Base-by-base conservation (phyloP, 371 early-diverging fungal species). In the Mucor sp. region DNA sequence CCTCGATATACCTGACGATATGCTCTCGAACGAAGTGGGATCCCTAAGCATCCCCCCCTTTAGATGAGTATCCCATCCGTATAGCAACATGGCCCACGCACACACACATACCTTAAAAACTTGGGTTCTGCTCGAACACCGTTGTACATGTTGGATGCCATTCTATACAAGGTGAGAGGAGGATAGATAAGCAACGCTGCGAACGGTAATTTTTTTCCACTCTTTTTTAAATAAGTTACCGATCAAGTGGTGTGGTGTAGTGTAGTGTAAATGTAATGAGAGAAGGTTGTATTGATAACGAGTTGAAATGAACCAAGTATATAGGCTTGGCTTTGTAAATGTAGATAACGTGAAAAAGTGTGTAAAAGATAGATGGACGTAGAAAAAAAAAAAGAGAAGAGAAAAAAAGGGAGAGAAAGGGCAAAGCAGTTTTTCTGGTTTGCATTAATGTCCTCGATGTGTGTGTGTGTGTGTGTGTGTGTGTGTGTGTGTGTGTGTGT, bases 1-100 rank as follows among this genome's bases (percentile, higher is more conserved):
- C 37, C 85, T 85, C 30, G 84, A 82, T 66, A 86, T 67, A 35
- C 83, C 86, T 15, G 85, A 84, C 11, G 87, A 86, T 39, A 89
- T 69, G 9, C 84, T 83, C 70, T 89, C 89, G 28, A 89, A 68
- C 19, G 87, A 82, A 32, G 89, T 86, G 17, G 87, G 89, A 66
- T 86, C 87, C 66, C 87, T 88, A 53, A 35, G 7, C 15, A 21
- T 14, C 6, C 30, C 6, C 30, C 30, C 53, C 43, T 35, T 44
- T 15, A 28, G 28, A 5, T 41, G 14, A 41, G 47, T 8, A 21
- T 39, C 6, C 30, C 30, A 30, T 30, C 30, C 30, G n/a, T n/a
- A n/a, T n/a, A n/a, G n/a, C n/a, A n/a, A 30, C 30, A 30, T 30
- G 30, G 30, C 30, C 6, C 30, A 30, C 30, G 30, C 30, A 30